phyloP scores from a whole-genome alignment of 768 basidiomycete genomes.

The Kwoniella bestiolae region DNA sequence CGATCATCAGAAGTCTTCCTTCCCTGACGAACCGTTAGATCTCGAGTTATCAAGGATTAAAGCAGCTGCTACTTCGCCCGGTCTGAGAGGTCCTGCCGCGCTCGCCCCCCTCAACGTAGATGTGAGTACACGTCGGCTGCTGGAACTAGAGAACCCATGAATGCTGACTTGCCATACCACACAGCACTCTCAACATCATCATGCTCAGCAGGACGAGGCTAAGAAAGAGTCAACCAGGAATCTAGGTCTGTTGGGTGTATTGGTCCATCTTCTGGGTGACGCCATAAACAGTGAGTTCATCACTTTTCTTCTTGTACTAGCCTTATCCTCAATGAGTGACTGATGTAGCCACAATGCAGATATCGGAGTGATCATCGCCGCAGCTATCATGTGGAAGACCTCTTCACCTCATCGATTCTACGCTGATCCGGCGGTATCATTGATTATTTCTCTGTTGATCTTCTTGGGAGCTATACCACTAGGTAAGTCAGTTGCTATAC shows the following conservation, averaged over 20 bases:
- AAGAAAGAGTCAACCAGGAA: constrained; percentile 57
- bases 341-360: constrained; percentile 55
- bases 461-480: constrained; percentile 64
- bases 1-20: background rate
- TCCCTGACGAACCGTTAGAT: constrained; percentile 4
- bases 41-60: constrained; percentile 8
- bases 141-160: no score
- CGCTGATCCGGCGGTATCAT: constrained; percentile 64
- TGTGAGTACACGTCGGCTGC: constrained; percentile 64
- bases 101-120: constrained; percentile 28
- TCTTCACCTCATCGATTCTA: constrained; percentile 62
- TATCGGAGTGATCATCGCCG: constrained; percentile 65
- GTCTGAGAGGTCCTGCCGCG: constrained; percentile 11
- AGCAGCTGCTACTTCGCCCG: background rate
- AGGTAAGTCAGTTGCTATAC: constrained; percentile 57
- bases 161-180: no score
- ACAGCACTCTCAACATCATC: constrained; percentile 64
- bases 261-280: constrained; percentile 64
- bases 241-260: constrained; percentile 62
- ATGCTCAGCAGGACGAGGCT: constrained; percentile 56
- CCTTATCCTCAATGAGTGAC: background rate
- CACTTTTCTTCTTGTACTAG: background rate
- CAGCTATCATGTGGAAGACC: constrained; percentile 63
- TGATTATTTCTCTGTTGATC: constrained; percentile 64
- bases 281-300: constrained; percentile 63